Base-by-base conservation (phyloP, 345 rosid genomes). In the Lepidium sativum region DNA sequence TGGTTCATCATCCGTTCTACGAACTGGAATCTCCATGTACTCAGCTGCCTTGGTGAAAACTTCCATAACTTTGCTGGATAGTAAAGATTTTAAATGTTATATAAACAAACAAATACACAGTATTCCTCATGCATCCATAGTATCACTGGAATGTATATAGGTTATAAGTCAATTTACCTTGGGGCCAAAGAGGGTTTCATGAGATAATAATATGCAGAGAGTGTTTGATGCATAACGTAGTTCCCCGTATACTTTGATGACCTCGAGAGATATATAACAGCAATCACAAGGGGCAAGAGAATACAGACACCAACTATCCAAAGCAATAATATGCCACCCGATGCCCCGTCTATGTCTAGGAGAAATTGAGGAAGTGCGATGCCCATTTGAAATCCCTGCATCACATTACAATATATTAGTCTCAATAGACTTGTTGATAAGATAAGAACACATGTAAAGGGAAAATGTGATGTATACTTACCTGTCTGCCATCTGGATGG, bases 171-270 rank as follows among this genome's bases (percentile, higher is more conserved):
- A 32, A 41, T 41, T 68, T 80, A 95, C 99, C 95, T 91, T 56
- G 99, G 97, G 61, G 99, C 97, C 79, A 95, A 77, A 73, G 97
- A 95, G 31, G 99, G 92, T 66, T 95, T 95, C 99, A 88, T 88
- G 4, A 91, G 79, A 78, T 80, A 82, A 77, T 88, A 95, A 75
- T 95, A 95, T 40, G 92, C 80, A 11, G 92, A 86, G 54, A 91
- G 81, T 2, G 99, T 95, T 52, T 90, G 96, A 75, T 91, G 99
- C 96, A 91, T 95, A 67, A 90, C 97, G 72, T 94, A 88, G 77
- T 94, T 94, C 68, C 99, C 99, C 0, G 96, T 90, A 72, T 94
- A 94, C 80, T 94, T 94, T 25, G 99, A 79, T 66, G 99, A 94
- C 71, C 80, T 88, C 47, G 99, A 90, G 67, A 94, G 99, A 80